Evolutionary conservation across 495 filamentous ascomycete genomes (phyloP).

Genomic region (Xylaria telfairii): DNA sequence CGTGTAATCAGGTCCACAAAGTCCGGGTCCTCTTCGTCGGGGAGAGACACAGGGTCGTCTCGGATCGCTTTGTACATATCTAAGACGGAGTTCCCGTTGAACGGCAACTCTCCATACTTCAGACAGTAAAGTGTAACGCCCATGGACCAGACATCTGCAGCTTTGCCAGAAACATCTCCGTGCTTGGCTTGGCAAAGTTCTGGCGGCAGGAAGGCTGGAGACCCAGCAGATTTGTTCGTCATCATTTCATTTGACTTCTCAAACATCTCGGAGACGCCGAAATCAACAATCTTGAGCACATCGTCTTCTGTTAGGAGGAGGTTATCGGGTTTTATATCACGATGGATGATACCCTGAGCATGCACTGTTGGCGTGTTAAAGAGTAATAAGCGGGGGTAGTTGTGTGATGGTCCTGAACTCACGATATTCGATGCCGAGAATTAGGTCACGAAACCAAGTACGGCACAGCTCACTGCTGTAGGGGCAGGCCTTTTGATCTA

Average conservation of each 20-base stretch:
- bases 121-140: constrained; percentile 94
- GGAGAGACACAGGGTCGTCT: constrained; percentile 58
- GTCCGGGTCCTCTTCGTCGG: constrained; percentile 61
- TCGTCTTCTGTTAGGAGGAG: constrained; percentile 88
- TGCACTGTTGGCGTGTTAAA: constrained; percentile 63
- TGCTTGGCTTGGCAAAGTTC: constrained; percentile 90
- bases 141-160: constrained; percentile 99
- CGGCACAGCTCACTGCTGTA: constrained; percentile 85
- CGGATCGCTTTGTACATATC: constrained; percentile 91
- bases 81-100: constrained; percentile 75
- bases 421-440: constrained; percentile 94
- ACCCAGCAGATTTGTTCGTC: constrained; percentile 92
- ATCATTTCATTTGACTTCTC: constrained; percentile 88
- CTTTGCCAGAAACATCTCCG: constrained; percentile 85
- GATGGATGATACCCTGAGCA: constrained; percentile 91
- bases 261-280: constrained; percentile 98
- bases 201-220: constrained; percentile 92
- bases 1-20: constrained; percentile 72
- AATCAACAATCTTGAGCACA: constrained; percentile 95
- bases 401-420: constrained; percentile 40
- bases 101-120: constrained; percentile 85
- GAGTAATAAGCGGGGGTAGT: constrained; percentile 10
- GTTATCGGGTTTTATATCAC: constrained; percentile 98
- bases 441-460: constrained; percentile 93
- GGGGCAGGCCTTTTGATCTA: constrained; percentile 82